These are phyloP conservation scores for Boletus patriciae DNA, from an alignment of 768 basidiomycete genomes.

Conservation along the genomic window DNA sequence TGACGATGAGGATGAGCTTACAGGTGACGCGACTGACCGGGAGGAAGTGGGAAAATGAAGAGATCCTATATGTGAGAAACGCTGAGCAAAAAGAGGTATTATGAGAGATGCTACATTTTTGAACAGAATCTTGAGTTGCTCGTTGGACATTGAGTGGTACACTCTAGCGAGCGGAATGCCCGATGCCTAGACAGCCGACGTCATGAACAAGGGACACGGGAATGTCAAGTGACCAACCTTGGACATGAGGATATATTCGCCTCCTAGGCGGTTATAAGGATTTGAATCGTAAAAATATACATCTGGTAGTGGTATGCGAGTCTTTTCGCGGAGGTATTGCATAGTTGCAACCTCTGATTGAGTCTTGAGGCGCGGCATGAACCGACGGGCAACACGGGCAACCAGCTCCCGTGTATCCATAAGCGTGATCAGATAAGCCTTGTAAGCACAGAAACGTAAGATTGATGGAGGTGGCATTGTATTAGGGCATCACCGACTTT, in stretches of 20 bases:
- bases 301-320: conserved; percentile 69
- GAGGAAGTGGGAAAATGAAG: conserved; percentile 47
- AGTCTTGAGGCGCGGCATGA: conserved; percentile 84
- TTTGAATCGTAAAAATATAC: conserved; percentile 81
- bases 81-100: conserved; percentile 73
- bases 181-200: conserved; percentile 49
- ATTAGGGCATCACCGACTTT: conserved; percentile 47
- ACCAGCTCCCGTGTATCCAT: conserved; percentile 61
- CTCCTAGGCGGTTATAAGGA: conserved; percentile 80
- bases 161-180: conserved; percentile 71
- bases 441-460: conserved; percentile 9
- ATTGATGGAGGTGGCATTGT: neutral
- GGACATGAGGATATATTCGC: conserved; percentile 86
- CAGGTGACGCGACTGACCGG: conserved; percentile 18
- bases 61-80: conserved; percentile 76
- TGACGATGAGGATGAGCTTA: conserved; percentile 20
- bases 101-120: conserved; percentile 67
- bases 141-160: conserved; percentile 69
- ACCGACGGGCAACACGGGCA: conserved; percentile 78
- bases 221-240: conserved; percentile 50
- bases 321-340: conserved; percentile 71
- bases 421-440: conserved; percentile 80
- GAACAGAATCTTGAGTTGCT: conserved; percentile 60
- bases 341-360: conserved; percentile 87
- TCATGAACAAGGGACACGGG: conserved; percentile 4